Conservation (phyloP, 306 rosid species). For the Benincasa hispida region DNA sequence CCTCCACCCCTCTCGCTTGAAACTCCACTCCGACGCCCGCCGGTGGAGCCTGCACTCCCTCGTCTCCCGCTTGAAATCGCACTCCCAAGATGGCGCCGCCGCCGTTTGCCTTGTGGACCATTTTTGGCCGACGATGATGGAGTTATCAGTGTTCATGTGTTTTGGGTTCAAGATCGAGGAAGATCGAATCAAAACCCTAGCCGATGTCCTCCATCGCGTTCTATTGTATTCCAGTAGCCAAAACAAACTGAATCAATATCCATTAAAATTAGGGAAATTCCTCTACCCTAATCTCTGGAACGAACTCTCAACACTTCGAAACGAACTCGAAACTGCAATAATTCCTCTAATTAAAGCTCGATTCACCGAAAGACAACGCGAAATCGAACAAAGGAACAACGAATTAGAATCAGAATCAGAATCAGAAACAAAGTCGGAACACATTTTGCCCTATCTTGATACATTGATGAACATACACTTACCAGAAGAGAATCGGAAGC, state of each 20-base stretch:
- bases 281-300: conserved; percentile 9
- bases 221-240: neutral
- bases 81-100: neutral
- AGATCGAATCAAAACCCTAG: neutral
- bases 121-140: neutral
- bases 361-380: neutral
- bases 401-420: neutral
- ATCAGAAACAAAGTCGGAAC: neutral
- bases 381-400: neutral
- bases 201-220: conserved; percentile 6
- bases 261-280: neutral
- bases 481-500: conserved; percentile 9
- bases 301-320: neutral
- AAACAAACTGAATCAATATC: conserved; percentile 3
- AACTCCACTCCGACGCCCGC: neutral
- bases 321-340: conserved; percentile 6
- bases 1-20: conserved; percentile 2
- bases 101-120: neutral
- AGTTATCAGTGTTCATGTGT: conserved; percentile 12
- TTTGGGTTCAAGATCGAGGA: conserved; percentile 9
- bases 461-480: conserved; percentile 3
- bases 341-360: conserved; percentile 4
- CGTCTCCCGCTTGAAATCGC: neutral
- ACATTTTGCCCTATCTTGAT: neutral
- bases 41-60: neutral